These are phyloP conservation scores for Crithidia mellificae DNA, from an alignment of 208 protist genomes.

Conservation along the genomic window DNA sequence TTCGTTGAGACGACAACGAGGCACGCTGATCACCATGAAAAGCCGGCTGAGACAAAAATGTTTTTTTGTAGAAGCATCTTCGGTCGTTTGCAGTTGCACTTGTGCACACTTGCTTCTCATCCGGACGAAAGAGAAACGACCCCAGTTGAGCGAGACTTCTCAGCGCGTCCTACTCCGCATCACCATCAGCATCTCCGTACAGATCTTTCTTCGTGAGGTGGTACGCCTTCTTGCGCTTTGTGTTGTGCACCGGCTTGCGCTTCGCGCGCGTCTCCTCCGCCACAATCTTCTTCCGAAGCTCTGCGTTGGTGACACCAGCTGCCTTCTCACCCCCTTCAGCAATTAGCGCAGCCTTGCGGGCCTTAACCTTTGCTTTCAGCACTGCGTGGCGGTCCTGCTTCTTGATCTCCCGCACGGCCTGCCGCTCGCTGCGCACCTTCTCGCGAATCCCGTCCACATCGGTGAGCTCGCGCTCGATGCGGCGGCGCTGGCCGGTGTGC, in stretches of 20 bases:
- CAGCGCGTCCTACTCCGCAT: too few species aligned
- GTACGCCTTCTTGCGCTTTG: constrained; percentile 88
- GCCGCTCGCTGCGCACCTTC: constrained; percentile 58
- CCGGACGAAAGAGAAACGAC: too few species aligned
- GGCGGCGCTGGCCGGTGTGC: constrained; percentile 52
- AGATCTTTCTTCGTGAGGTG: constrained; percentile 79
- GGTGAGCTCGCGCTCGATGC: constrained; percentile 76
- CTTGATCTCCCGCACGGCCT: constrained; percentile 48
- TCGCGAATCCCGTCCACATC: constrained; percentile 68
- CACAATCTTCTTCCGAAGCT: constrained; percentile 42
- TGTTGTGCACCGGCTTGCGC: constrained; percentile 60
- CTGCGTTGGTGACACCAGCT: constrained; percentile 17
- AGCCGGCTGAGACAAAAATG: too few species aligned
- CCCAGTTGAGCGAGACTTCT: too few species aligned
- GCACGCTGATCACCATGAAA: too few species aligned
- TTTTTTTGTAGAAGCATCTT: too few species aligned
- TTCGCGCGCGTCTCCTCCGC: constrained; percentile 32
- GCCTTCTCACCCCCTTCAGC: constrained; percentile 27
- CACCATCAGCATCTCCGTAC: constrained; percentile 48
- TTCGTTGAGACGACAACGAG: too few species aligned
- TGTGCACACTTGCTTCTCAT: not conserved
- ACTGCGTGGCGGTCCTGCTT: constrained; percentile 29
- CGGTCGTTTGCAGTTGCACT: too few species aligned
- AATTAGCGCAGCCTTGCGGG: constrained; percentile 19
- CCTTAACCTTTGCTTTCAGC: constrained; percentile 33